Evolutionary conservation across 169 alveolate genomes (phyloP).

Genomic region (Eimeria falciformis): DNA sequence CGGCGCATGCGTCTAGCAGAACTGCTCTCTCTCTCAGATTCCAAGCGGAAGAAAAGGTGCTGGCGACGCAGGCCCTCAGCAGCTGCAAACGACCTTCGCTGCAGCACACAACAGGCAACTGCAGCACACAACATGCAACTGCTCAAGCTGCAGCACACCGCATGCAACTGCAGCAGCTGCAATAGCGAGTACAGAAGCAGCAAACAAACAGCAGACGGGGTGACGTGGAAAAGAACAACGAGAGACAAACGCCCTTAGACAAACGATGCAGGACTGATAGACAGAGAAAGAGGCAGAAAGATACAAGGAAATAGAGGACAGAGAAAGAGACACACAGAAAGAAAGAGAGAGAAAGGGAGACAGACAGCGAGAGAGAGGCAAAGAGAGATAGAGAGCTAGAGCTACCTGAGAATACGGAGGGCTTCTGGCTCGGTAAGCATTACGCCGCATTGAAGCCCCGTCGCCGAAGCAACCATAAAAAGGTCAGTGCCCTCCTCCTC

Average conservation of each 20-base stretch:
- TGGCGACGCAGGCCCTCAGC: slow-evolving; percentile 5
- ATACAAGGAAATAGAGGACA: too few species aligned
- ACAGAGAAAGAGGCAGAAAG: too few species aligned
- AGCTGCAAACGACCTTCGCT: slow-evolving; percentile 15
- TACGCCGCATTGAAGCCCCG: slow-evolving; percentile 33
- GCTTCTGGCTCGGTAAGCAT: not conserved
- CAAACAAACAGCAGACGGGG: too few species aligned
- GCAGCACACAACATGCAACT: not conserved
- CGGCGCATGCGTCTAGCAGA: slow-evolving; percentile 7
- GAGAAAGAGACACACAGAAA: too few species aligned
- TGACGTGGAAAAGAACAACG: too few species aligned
- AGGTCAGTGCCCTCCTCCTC: not conserved
- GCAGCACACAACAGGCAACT: not conserved
- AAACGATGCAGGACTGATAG: too few species aligned
- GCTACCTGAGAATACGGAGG: not conserved
- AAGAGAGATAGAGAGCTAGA: too few species aligned
- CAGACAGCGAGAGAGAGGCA: too few species aligned
- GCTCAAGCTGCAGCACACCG: not conserved
- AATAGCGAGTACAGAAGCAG: not conserved
- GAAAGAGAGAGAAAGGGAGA: too few species aligned
- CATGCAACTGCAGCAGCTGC: not conserved
- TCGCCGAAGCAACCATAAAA: slow-evolving; percentile 20
- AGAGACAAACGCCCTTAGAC: too few species aligned
- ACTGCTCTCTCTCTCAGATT: slow-evolving; percentile 3
- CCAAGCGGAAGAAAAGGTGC: slow-evolving; percentile 38